Evolutionary conservation across 2,329 filamentous ascomycete species (phyloP), one percentile per base, ranked within the genome.

Genomic region (Fusarium sp.): DNA sequence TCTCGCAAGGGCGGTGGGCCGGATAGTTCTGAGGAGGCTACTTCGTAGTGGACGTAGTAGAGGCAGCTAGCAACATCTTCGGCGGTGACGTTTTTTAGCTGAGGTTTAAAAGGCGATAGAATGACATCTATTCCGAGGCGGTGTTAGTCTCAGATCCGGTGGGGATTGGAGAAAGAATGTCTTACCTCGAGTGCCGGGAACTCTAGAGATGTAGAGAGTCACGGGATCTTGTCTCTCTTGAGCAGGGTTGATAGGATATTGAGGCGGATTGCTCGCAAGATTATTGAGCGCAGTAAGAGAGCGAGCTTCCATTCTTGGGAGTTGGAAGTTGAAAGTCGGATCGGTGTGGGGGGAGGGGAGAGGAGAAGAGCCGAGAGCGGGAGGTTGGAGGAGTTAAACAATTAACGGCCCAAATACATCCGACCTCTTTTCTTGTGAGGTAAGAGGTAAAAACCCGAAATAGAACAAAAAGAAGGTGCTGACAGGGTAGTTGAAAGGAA

Each of bases 151-250:
- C 38, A 60, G 57, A 47, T 42, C 54, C 21, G 56, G 54, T 59
- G 52, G 62, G 42, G 42, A 21, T 31, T 33, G 49, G 39, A 40
- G 50, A 50, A 22, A 62, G 43, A 42, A 52, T 66, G 31, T 77
- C 82, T 70, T 84, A 94, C 94, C 93, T 90, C 90, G 89, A 67
- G 92, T 97, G 22, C 95, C 95, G 2, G 96, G 96, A 1, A 99
- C 95, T 70, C 95, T 86, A 36, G 95, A 94, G 70, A 99, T 97
- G 80, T 99, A 99, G 40, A 99, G 87, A 4, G 91, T 89, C 51
- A 98, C 80, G 6, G 93, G 89, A 50, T 93, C 89, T 67, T 91
- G 87, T 67, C 84, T 87, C 73, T 87, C 82, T 71, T 91, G 89
- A 5, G 89, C 88, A 7, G 93, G 92, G 76, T 93, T 93, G 74